These are phyloP conservation scores for Pilatotrama ljubarskyi DNA, from an alignment of 768 basidiomycete genomes.

Conservation along the genomic window DNA sequence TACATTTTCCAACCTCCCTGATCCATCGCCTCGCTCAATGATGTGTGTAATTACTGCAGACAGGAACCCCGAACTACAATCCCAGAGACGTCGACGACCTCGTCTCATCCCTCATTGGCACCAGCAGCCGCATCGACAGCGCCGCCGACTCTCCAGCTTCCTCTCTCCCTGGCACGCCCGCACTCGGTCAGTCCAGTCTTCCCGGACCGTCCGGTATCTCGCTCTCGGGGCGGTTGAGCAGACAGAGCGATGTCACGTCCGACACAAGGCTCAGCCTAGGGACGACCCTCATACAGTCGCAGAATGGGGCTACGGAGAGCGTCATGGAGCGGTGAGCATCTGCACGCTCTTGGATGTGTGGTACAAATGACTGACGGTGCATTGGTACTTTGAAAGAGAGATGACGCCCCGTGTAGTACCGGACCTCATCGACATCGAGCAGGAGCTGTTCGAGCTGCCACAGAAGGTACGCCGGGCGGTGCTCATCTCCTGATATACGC, in stretches of 20 bases:
- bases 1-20: neutral
- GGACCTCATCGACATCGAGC: constrained; percentile 87
- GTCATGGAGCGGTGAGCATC: constrained; percentile 63
- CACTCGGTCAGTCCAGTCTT: constrained; percentile 38
- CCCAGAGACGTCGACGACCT: constrained; percentile 72
- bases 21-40: neutral
- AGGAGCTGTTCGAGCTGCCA: constrained; percentile 88
- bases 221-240: constrained; percentile 63
- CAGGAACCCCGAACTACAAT: constrained; percentile 40
- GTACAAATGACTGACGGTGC: neutral
- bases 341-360: neutral
- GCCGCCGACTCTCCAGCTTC: constrained; percentile 68
- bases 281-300: constrained; percentile 44
- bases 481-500: neutral
- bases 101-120: constrained; percentile 57
- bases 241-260: constrained; percentile 67
- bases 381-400: constrained; percentile 40
- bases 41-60: constrained; percentile 24
- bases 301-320: constrained; percentile 62
- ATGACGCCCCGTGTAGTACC: constrained; percentile 64
- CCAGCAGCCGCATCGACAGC: constrained; percentile 51
- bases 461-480: constrained; percentile 59
- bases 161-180: constrained; percentile 72
- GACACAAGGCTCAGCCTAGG: constrained; percentile 43
- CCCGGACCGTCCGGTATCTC: constrained; percentile 40